These are phyloP conservation scores for Apophysomyces elegans DNA, from an alignment of 371 early-diverging fungal species.

Conservation along the genomic window DNA sequence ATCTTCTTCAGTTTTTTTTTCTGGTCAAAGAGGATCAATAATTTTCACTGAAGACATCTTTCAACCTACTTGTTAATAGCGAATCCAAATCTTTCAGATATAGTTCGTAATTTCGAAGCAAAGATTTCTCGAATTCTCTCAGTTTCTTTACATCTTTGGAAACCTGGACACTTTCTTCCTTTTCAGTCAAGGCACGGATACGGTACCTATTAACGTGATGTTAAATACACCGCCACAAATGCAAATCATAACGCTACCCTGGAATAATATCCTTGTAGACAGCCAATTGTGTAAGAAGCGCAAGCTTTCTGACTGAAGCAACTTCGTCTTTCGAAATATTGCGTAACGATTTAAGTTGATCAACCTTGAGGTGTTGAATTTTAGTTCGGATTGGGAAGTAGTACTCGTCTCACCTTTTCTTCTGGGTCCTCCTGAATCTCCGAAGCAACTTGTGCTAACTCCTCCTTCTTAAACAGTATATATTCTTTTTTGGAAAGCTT, in stretches of 20 bases:
- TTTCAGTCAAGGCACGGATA: constrained; percentile 84
- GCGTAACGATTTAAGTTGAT: constrained; percentile 65
- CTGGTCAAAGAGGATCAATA: constrained; percentile 8
- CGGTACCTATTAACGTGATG: constrained; percentile 60
- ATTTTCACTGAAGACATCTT: too few relatives aligned
- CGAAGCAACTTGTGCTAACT: constrained; percentile 78
- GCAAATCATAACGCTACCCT: constrained; percentile 47
- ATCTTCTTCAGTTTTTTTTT: constrained; percentile 47
- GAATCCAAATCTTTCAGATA: constrained; percentile 76
- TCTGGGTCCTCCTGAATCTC: constrained; percentile 83
- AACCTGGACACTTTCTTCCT: constrained; percentile 75
- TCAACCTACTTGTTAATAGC: constrained; percentile 37
- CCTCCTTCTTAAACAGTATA: constrained; percentile 72
- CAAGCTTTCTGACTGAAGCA: constrained; percentile 68
- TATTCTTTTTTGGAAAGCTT: constrained; percentile 55
- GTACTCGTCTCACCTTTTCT: constrained; percentile 48
- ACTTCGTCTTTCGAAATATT: constrained; percentile 60
- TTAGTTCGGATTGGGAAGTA: constrained; percentile 5
- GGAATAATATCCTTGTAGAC: constrained; percentile 95
- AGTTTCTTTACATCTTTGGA: constrained; percentile 89
- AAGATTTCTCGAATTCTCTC: constrained; percentile 83
- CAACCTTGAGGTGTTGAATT: constrained; percentile 38
- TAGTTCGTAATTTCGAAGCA: constrained; percentile 81
- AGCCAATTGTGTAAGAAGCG: constrained; percentile 84
- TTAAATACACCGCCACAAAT: not conserved